Evolutionary conservation across 306 rosid genomes (phyloP).

Genomic region (Lithocarpus polystachyus): DNA sequence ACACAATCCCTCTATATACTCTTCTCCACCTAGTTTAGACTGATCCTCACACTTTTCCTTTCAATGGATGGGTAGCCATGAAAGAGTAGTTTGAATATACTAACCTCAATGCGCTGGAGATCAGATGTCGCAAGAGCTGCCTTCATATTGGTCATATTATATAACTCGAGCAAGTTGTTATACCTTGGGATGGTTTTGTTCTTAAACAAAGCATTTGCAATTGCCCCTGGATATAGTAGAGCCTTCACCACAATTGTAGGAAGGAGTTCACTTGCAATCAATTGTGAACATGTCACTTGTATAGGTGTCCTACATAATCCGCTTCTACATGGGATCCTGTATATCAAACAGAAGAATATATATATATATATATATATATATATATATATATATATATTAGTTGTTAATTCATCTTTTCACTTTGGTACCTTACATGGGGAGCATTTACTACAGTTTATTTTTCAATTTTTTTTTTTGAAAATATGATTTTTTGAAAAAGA

Average conservation of each 20-base stretch:
- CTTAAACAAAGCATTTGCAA: conserved; percentile 46
- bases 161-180: conserved; percentile 33
- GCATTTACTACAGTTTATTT: no score
- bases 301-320: conserved; percentile 66
- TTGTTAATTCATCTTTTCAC: not conserved
- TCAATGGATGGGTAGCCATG: not conserved
- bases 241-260: conserved; percentile 52
- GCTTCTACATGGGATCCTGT: conserved; percentile 61
- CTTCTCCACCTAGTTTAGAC: no score
- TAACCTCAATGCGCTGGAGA: conserved; percentile 78
- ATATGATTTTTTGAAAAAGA: no score
- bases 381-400: no score
- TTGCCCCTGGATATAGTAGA: conserved; percentile 74
- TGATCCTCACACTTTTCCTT: no score
- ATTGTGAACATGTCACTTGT: conserved; percentile 69
- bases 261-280: conserved; percentile 50
- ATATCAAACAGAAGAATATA: conserved; percentile 5
- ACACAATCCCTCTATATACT: no score
- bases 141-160: conserved; percentile 33
- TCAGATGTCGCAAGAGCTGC: conserved; percentile 36
- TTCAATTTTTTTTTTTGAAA: no score
- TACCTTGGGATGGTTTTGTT: conserved; percentile 38
- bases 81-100: conserved; percentile 3
- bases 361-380: no score
- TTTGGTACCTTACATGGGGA: no score